Evolutionary conservation across 345 rosid genomes (phyloP).

Genomic region (Moringa oleifera): DNA sequence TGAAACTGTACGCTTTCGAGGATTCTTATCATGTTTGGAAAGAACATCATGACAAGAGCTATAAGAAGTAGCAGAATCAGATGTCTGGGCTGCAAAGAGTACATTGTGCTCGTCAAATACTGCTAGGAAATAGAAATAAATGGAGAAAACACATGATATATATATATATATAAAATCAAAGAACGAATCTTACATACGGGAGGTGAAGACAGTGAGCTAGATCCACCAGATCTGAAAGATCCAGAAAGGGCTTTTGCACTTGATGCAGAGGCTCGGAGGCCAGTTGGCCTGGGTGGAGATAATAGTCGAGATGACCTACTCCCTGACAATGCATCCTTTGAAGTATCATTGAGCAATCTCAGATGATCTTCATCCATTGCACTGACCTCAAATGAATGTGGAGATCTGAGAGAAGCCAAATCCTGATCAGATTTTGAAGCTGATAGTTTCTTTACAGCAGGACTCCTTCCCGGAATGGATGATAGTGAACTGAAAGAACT

Average conservation of each 20-base stretch:
- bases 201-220: constrained; percentile 47
- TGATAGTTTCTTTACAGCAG: constrained; percentile 41
- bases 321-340: constrained; percentile 34
- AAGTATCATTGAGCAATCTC: constrained; percentile 36
- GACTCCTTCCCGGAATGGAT: constrained; percentile 42
- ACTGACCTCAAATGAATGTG: constrained; percentile 41
- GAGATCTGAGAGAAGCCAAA: constrained; percentile 62
- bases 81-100: constrained; percentile 46
- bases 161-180: constrained; percentile 10
- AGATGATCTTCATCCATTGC: constrained; percentile 47
- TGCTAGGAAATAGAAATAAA: constrained; percentile 7
- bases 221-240: constrained; percentile 33
- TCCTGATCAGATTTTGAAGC: constrained; percentile 84
- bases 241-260: constrained; percentile 42
- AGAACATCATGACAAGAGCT: constrained; percentile 36
- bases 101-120: constrained; percentile 21
- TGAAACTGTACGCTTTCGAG: constrained; percentile 60
- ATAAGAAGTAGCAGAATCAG: constrained; percentile 32
- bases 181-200: constrained; percentile 74
- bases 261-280: constrained; percentile 38
- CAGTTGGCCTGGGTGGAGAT: constrained; percentile 51
- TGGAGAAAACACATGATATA: constrained; percentile 11
- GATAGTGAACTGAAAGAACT: constrained; percentile 46
- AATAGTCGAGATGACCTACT: constrained; percentile 41
- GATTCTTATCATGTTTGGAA: constrained; percentile 39